A percentile compares a stretch with the other conserved stretches of the same genome.
These are phyloP conservation scores for Amphibolis antarctica DNA, from an alignment of 106 monocot species.

Conservation along the genomic window DNA sequence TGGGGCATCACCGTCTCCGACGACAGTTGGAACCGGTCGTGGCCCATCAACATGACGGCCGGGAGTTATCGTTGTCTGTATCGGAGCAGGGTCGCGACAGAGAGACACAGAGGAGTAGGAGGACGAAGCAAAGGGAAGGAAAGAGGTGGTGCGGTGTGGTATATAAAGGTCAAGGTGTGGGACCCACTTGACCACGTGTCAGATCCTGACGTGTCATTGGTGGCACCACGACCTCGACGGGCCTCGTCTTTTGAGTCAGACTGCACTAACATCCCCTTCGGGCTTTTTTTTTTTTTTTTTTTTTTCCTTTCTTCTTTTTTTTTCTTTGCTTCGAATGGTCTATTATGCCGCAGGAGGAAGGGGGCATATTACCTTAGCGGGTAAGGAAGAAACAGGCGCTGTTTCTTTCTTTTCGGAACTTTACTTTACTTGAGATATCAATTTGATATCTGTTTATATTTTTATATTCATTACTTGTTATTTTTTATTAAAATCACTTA, in stretches of 20 bases:
- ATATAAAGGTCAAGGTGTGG: conserved; percentile 1
- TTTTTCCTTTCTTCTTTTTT: no score
- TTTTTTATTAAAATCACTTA: no score
- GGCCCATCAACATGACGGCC: background rate
- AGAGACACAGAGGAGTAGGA: background rate
- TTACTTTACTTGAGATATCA: no score
- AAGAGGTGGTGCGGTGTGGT: background rate
- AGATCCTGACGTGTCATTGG: background rate
- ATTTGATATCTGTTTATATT: no score
- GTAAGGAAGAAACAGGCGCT: background rate
- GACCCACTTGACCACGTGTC: background rate
- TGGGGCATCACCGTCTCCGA: background rate
- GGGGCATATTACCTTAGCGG: background rate
- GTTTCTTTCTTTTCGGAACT: no score
- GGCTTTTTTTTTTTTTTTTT: background rate
- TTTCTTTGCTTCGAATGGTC: no score
- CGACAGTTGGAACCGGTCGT: background rate
- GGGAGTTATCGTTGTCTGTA: no score
- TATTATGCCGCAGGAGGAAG: background rate
- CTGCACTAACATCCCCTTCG: background rate
- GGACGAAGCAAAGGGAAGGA: background rate
- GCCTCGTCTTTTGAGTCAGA: conserved; percentile 4
- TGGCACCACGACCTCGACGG: background rate
- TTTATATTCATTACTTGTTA: no score
- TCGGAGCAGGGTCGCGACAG: no score